phyloP scores from a whole-genome alignment of 768 basidiomycete genomes.

The Dacryopinax primogenitus region DNA sequence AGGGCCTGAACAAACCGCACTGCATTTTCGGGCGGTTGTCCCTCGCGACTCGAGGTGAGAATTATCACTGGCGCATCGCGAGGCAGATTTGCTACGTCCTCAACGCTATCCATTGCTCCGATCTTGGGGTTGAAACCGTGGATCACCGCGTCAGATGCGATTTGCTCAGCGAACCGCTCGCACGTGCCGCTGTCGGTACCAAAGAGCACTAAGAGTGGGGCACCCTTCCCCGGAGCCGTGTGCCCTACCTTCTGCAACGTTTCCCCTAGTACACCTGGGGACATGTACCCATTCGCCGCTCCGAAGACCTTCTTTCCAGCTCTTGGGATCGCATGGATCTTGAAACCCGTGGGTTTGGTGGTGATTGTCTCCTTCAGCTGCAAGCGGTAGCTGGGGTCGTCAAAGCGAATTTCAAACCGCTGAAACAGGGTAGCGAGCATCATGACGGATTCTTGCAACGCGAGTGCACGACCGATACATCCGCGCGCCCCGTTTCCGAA shows the following conservation, averaged over 20 bases:
- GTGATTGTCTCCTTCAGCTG: constrained; percentile 36
- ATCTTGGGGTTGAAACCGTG: constrained; percentile 33
- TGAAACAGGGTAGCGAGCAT: constrained; percentile 34
- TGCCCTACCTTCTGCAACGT: no score
- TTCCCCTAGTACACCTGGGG: no score
- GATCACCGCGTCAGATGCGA: constrained; percentile 30
- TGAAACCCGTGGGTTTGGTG: constrained; percentile 36
- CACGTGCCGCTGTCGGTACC: constrained; percentile 40
- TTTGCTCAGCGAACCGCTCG: constrained; percentile 37
- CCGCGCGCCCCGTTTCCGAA: constrained; percentile 24
- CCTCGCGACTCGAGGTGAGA: constrained; percentile 39
- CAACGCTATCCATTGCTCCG: constrained; percentile 32
- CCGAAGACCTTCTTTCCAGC: constrained; percentile 8
- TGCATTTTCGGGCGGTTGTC: constrained; percentile 38
- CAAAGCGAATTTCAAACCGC: constrained; percentile 35
- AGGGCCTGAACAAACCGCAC: constrained; percentile 36
- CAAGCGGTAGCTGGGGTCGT: constrained; percentile 35
- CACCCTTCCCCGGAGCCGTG: constrained; percentile 18
- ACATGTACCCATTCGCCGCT: no score
- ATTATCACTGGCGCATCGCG: constrained; percentile 36
- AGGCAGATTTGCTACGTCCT: constrained; percentile 18
- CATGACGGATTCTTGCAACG: constrained; percentile 37
- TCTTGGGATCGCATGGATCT: constrained; percentile 30
- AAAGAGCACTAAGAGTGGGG: constrained; percentile 31
- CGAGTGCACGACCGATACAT: constrained; percentile 35